A percentile compares a stretch with the other conserved stretches of the same genome.
Evolutionary conservation across 2,329 filamentous ascomycete genomes (phyloP).

Genomic region (Gliomastix tumulicola): DNA sequence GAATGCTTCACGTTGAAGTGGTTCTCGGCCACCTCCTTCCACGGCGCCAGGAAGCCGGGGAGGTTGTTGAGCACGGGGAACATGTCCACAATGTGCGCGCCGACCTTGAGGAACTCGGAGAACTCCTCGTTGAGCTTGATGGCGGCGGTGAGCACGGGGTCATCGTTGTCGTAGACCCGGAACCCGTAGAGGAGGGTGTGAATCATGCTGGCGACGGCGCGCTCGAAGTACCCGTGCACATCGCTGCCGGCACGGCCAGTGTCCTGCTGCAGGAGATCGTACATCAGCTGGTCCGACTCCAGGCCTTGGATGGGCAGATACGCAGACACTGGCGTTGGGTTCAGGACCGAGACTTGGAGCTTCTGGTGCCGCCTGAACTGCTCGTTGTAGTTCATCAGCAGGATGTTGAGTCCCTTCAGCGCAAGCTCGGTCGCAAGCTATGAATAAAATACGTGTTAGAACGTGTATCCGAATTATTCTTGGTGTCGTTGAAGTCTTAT

Average conservation of each 20-base stretch:
- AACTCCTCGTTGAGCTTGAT: constrained; percentile 16
- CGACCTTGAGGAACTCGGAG: constrained; percentile 15
- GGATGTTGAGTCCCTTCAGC: constrained; percentile 22
- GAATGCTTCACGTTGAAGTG: constrained; percentile 20
- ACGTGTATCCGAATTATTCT: too few relatives aligned
- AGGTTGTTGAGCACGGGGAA: constrained; percentile 32
- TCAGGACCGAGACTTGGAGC: constrained; percentile 25
- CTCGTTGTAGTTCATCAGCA: constrained; percentile 31
- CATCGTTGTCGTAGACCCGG: constrained; percentile 17
- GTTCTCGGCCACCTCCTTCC: constrained; percentile 21
- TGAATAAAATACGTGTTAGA: too few relatives aligned
- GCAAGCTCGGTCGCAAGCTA: constrained; percentile 6
- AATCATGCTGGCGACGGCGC: constrained; percentile 26
- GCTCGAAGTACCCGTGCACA: constrained; percentile 22
- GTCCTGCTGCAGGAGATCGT: constrained; percentile 26
- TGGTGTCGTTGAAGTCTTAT: constrained; percentile 14
- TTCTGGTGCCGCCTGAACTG: constrained; percentile 29
- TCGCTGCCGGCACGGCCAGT: constrained; percentile 14
- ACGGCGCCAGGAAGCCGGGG: constrained; percentile 24
- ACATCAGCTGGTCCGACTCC: constrained; percentile 35
- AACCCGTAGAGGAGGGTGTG: constrained; percentile 27
- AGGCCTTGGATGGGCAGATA: constrained; percentile 36
- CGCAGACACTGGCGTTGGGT: constrained; percentile 14
- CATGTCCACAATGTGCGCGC: constrained; percentile 29
- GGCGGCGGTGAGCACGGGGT: constrained; percentile 13